Base-by-base conservation (phyloP, 805 yeast genomes). In the Saccharomycopsis sp. region DNA sequence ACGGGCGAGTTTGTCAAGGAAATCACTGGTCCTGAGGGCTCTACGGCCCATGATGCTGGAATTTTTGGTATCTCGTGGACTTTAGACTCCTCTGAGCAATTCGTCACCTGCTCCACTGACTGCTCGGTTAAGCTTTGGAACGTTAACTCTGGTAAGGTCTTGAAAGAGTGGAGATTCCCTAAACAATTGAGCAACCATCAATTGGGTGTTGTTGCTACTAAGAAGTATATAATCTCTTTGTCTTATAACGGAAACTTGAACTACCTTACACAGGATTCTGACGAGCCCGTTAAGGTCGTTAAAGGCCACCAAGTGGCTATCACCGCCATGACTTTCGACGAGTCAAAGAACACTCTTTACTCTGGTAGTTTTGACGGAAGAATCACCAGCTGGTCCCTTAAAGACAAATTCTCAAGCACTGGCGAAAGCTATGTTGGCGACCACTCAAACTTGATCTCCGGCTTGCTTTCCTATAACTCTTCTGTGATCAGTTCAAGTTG, bases 301-400 rank as follows among this genome's bases (percentile, higher is more conserved):
- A 70, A 73, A 57, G 97, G 97, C 21, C 97, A 92, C 67, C 97
- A 91, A 69, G 83, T 83, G 64, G 78, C 91, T 14, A 80, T 92
- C 57, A 89, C 97, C 0, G 79, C 91, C 0, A 67, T 85, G 40
- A 64, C 71, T 1, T 64, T 69, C 3, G 67, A 68, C 12, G 62
- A 40, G 47, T 70, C 67, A 3, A 63, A 57, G 1, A 63, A 65
- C 0, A 57, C 57, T 15, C 55, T 83, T 7, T 71, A 74, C 59
- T 79, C 91, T 1, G 97, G 97, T 16, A 84, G 92, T 34, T 83
- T 86, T 57, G 97, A 92, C 69, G 98, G 98, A 34, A 74, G 80
- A 44, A 70, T 91, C 8, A 70, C 80, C 50, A 68, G 75, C 58
- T 89, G 97, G 95, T 72, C 70, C 15, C 59, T 74, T 5, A 62